Evolutionary conservation across 345 rosid species (phyloP), one percentile per base, ranked within the genome.

Genomic region (Hypericum androsaemum): DNA sequence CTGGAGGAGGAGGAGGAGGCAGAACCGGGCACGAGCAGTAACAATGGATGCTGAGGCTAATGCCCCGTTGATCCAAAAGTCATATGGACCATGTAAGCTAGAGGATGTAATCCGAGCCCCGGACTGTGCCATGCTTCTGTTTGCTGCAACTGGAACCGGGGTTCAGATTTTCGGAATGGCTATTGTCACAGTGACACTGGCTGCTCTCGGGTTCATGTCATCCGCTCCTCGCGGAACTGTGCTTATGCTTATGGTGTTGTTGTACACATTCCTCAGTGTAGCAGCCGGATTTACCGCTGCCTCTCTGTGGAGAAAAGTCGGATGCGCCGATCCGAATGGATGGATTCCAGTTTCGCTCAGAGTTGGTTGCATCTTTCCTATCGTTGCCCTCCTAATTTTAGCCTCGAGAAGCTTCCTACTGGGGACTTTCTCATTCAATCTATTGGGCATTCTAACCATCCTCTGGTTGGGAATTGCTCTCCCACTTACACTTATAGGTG

Each of bases 31-130:
- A 1, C 83, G 74, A 5, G 84, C 84, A 37, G 96, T 81, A 78
- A 94, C 84, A 65, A 77, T 87, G 7, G 94, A 87, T 73, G 81
- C 80, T 71, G 95, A 86, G 59, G 88, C 92, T 41, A 88, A 86
- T 47, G 86, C 88, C 45, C 95, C 83, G 77, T 80, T 86, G 95
- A 86, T 80, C n/a, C 88, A 86, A 72, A 92, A 86, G 77, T 71
- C 81, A 50, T 86, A 88, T 43, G 92, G 95, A 13, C 78, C 83
- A 61, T 83, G 79, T 55, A 82, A 83, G 12, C 86, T 82, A 0
- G 86, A 81, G 13, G 89, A 80, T 65, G 86, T 82, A 58, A 79
- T 82, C 66, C 79, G 86, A 16, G 78, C 80, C 42, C 89, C 89
- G 3, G 52, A 57, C 12, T 71, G 70, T 62, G 37, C 89, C 9